Base-by-base conservation (phyloP, 208 protist genomes). In the Acanthamoeba healyi region DNA sequence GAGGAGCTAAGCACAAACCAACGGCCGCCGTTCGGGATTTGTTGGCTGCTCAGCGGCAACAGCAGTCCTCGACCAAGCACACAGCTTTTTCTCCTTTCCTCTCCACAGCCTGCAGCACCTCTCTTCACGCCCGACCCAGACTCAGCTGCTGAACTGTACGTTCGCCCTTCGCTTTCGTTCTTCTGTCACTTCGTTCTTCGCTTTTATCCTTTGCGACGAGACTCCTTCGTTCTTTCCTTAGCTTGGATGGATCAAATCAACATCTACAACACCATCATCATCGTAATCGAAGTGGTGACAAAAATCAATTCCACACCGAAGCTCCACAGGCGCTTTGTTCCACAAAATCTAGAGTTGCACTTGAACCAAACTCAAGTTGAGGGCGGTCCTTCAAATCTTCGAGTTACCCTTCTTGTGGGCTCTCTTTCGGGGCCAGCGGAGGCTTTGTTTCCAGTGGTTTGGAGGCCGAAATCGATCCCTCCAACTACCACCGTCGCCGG, bases 71-170 rank as follows among this genome's bases (percentile, higher is more conserved):
- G n/a, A 54, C 10, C 29, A 17, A 77, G 34, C 29, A n/a, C n/a
- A 42, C 0, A 4, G 17, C 67, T 12, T 26, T 44, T 38, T 38
- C 34, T 38, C 67, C 67, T 77, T 77, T 77, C 67, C 44, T 44
- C 67, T n/a, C 36, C 36, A 1, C 67, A 77, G 29, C 67, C 36
- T 77, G 67, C 67, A 77, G 67, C 67, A 77, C 34, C 67, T n/a
- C 14, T 24, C 44, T n/a, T 4, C 4, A 14, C 58, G 0, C 58
- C 5, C 26, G 7, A 22, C 22, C 6, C 7, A 29, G 0, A 58
- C 22, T 0, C 58, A 29, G 7, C 2, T 7, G 32, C 58, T n/a
- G 34, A 65, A 7, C 58, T n/a, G 58, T 77, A 77, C 67, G 67
- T 77, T 26, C 15, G 67, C 0, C 26, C 34, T 77, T 77, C 67